Base-by-base conservation (phyloP, 495 filamentous ascomycete genomes). In the Pyrenopolyporus hunteri region DNA sequence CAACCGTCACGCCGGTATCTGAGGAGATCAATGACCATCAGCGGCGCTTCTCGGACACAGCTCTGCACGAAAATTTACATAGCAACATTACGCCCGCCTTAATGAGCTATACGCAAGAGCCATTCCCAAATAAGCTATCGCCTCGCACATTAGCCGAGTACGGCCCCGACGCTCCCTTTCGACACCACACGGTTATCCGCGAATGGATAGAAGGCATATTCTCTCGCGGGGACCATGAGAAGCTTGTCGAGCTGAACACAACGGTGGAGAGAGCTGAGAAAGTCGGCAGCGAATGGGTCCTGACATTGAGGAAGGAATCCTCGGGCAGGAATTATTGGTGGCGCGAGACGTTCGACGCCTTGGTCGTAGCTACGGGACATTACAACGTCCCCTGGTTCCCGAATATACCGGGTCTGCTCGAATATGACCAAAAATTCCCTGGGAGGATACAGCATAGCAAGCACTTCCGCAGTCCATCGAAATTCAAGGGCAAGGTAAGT, bases 11-110 rank as follows among this genome's bases (percentile, higher is more conserved):
- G 0, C 77, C 78, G 1, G 70, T 77, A 9, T 69, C 65, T 8
- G 67, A 70, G 20, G 55, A 63, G 8, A 54, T 75, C 28, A 75
- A 73, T 28, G 57, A 68, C 14, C 66, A 73, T 19, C 76, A 82
- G 62, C 71, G 77, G 32, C 78, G 83, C 4, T 85, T 80, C 64
- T 75, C 75, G 3, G 83, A 85, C 57, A 71, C 76, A n/a, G 73
- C 76, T 2, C 67, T 75, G 35, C 76, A 80, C 50, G 71, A 76
- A 32, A 69, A 75, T 25, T 58, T 80, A 35, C 75, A 80, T 43
- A 78, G 70, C 48, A 80, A 80, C 52, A 76, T 79, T 50, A 68
- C 68, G 28, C 68, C 71, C 0, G 44, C 55, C 14, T 64, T 77
- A 26, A 78, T 79, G 76, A 56, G 62, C 17, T 81, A 72, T 48